These are phyloP conservation scores for Uncinocarpus reesii DNA, from an alignment of 2,329 filamentous ascomycete genomes.

Conservation along the genomic window DNA sequence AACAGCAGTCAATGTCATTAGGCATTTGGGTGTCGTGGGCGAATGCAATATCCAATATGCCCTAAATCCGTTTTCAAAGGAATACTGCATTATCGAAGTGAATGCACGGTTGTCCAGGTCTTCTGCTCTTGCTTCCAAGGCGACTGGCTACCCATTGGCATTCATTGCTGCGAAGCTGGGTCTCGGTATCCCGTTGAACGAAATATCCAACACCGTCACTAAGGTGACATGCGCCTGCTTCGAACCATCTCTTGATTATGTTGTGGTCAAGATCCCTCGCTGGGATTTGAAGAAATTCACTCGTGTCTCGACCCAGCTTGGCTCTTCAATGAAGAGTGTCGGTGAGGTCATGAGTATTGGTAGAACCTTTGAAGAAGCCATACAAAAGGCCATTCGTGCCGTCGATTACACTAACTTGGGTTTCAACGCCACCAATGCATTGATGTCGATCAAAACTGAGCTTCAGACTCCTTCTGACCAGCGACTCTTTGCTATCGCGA, in stretches of 20 bases:
- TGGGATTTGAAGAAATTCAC: constrained; percentile 99
- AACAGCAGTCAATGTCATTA: constrained; percentile 92
- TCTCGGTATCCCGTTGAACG: constrained; percentile 86
- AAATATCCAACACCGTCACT: constrained; percentile 92
- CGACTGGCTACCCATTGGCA: constrained; percentile 88
- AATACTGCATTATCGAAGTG: constrained; percentile 99
- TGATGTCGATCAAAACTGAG: constrained; percentile 94
- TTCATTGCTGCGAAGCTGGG: constrained; percentile 97
- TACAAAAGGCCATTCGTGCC: constrained; percentile 92
- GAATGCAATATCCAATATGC: constrained; percentile 99
- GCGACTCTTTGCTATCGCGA: constrained; percentile 92
- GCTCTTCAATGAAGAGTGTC: constrained; percentile 99
- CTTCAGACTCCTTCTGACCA: constrained; percentile 96
- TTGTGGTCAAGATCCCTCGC: constrained; percentile 95
- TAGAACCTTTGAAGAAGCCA: constrained; percentile 91
- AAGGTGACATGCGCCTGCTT: constrained; percentile 96
- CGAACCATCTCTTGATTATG: constrained; percentile 94
- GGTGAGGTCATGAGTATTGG: constrained; percentile 99
- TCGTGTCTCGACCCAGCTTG: constrained; percentile 86
- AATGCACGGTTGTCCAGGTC: constrained; percentile 93
- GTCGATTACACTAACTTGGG: constrained; percentile 94
- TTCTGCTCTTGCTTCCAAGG: constrained; percentile 90
- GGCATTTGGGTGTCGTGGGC: constrained; percentile 91
- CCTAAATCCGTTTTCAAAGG: constrained; percentile 83
- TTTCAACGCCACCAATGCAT: constrained; percentile 79